Evolutionary conservation across 345 rosid genomes (phyloP), one percentile per base, ranked within the genome.

Genomic region (Salix viminalis): DNA sequence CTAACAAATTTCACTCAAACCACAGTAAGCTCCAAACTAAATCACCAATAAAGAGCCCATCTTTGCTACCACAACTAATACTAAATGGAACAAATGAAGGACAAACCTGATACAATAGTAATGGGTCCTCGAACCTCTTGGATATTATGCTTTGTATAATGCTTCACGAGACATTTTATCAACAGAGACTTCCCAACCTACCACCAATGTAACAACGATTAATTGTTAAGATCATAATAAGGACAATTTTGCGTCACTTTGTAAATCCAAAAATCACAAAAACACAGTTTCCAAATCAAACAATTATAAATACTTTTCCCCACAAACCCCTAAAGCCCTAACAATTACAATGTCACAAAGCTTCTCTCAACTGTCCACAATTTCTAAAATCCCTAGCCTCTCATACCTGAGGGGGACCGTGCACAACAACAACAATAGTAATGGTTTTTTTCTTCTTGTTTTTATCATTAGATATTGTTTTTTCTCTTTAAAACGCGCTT

Each of bases 81-180:
- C 6, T 39, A 28, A 32, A 26, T 9, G 30, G 4, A 24, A 44
- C 28, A 36, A 26, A 52, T 24, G 26, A 72, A 74, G 41, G 21
- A 70, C 73, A 6, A 70, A 94, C 98, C 97, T 85, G 90, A 84
- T 18, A 96, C 98, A 77, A 96, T 80, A 28, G 98, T 90, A 67
- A 93, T 93, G 0, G 98, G 98, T 46, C 99, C 99, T 60, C 86
- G 86, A 85, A 93, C 98, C 41, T 96, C 96, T 0, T 96, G 99
- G 39, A 96, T 75, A 85, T 89, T 93, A 65, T 96, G 96, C 81
- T 75, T 86, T 0, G 94, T 89, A 30, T 88, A 96, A 72, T 91
- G 94, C 89, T 91, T 93, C 14, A 93, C 87, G 26, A 96, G 94
- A 21, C 84, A 85, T 82, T 91, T 92, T 67, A 96, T 92, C 85